These are phyloP conservation scores for Cucurbita pepo DNA, from an alignment of 306 rosid species.

Conservation along the genomic window DNA sequence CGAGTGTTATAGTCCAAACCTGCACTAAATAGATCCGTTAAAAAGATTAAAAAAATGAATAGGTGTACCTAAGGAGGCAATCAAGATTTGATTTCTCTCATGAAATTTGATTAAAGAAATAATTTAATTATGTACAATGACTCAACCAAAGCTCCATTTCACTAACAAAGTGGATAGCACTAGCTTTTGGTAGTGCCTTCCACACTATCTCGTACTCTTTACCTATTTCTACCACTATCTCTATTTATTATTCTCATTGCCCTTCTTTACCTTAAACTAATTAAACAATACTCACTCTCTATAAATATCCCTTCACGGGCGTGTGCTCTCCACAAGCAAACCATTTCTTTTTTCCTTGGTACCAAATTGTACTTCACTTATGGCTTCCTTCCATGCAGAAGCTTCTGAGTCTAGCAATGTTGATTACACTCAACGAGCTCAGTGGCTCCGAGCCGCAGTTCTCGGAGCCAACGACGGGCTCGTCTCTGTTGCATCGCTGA, in stretches of 20 bases:
- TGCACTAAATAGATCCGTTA: too few species aligned
- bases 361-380: not conserved
- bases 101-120: too few species aligned
- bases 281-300: not conserved
- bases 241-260: not conserved
- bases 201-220: not conserved
- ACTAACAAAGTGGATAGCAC: not conserved
- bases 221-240: constrained; percentile 4
- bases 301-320: not conserved
- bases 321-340: constrained; percentile 11
- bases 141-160: not conserved
- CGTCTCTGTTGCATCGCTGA: constrained; percentile 3
- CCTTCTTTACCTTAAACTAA: not conserved
- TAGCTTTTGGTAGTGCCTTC: not conserved
- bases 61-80: too few species aligned
- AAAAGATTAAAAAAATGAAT: too few species aligned
- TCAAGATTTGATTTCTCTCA: too few species aligned
- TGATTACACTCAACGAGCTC: not conserved
- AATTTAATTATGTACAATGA: too few species aligned
- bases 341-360: not conserved
- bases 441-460: constrained; percentile 9
- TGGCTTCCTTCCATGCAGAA: not conserved
- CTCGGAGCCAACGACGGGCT: constrained; percentile 10
- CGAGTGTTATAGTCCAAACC: too few species aligned
- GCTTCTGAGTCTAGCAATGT: not conserved